Evolutionary conservation across 2,329 filamentous ascomycete genomes (phyloP).

Genomic region (Paraphoma sp.): DNA sequence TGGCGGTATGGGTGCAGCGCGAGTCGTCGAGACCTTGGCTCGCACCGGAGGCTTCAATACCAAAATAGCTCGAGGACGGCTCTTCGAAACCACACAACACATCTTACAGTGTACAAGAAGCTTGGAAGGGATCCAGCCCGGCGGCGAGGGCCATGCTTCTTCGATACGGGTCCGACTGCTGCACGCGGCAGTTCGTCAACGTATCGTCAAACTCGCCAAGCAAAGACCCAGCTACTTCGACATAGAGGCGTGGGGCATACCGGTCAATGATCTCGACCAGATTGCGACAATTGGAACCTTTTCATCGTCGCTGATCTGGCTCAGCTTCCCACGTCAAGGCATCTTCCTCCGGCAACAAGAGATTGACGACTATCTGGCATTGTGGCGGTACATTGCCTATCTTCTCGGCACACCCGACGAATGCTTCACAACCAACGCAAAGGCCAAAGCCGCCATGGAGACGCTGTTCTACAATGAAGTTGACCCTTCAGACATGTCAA

Average conservation of each 20-base stretch:
- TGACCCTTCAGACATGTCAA: slow-evolving; percentile 66
- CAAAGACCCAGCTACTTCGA: slow-evolving; percentile 68
- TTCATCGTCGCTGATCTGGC: slow-evolving; percentile 70
- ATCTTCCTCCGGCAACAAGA: slow-evolving; percentile 69
- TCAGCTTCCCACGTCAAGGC: slow-evolving; percentile 75
- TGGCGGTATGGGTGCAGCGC: slow-evolving; percentile 74
- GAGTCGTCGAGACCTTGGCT: slow-evolving; percentile 76
- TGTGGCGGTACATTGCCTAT: slow-evolving; percentile 78
- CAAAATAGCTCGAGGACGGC: slow-evolving; percentile 68
- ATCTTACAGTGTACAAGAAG: slow-evolving; percentile 74
- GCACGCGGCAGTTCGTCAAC: slow-evolving; percentile 70
- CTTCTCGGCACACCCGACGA: slow-evolving; percentile 72
- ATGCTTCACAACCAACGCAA: slow-evolving; percentile 62
- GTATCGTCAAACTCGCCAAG: slow-evolving; percentile 67
- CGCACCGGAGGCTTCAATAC: slow-evolving; percentile 77
- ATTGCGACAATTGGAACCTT: slow-evolving; percentile 76
- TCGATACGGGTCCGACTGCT: slow-evolving; percentile 73
- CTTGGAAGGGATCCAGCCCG: slow-evolving; percentile 70
- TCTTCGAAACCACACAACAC: slow-evolving; percentile 78
- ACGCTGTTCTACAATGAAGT: slow-evolving; percentile 71
- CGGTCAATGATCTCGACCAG: slow-evolving; percentile 78
- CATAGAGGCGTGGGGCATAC: slow-evolving; percentile 64
- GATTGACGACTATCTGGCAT: slow-evolving; percentile 71
- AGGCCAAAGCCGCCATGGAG: slow-evolving; percentile 71
- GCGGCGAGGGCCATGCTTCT: slow-evolving; percentile 69